phyloP scores from a whole-genome alignment of 192 early-diverging fungal species.

The Spizellomyces punctatus region DNA sequence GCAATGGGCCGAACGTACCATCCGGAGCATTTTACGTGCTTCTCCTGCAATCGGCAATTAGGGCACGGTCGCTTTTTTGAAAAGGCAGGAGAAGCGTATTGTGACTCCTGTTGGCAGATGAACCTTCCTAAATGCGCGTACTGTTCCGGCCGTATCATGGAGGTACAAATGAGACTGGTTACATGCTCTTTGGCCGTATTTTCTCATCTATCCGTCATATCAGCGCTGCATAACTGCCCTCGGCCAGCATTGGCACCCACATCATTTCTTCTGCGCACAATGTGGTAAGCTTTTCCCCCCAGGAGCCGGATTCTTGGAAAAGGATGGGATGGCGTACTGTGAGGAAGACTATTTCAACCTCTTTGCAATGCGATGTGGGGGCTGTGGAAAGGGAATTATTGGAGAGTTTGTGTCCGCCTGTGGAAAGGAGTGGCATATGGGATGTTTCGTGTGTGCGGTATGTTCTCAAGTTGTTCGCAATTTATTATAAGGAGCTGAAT shows the following conservation, averaged over 20 bases:
- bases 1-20: conserved; percentile 35
- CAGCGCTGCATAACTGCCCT: conserved; percentile 41
- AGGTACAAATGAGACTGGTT: conserved; percentile 20
- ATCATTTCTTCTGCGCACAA: conserved; percentile 50
- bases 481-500: neutral
- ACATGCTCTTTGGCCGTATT: too few relatives aligned
- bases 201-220: too few relatives aligned
- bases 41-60: conserved; percentile 18
- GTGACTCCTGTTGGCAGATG: conserved; percentile 24
- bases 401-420: conserved; percentile 49
- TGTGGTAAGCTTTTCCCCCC: conserved; percentile 41
- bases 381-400: conserved; percentile 36
- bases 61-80: conserved; percentile 33
- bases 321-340: conserved; percentile 41
- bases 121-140: conserved; percentile 37
- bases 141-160: conserved; percentile 33
- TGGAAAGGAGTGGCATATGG: conserved; percentile 43
- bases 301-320: conserved; percentile 36
- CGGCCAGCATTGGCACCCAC: conserved; percentile 38
- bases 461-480: neutral
- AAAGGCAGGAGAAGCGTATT: conserved; percentile 23
- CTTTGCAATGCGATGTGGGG: conserved; percentile 41
- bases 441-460: conserved; percentile 43
- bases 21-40: conserved; percentile 36
- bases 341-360: conserved; percentile 41